These are phyloP conservation scores for Phytophthora uliginosa DNA, from an alignment of 352 stramenopile genomes.

Conservation along the genomic window DNA sequence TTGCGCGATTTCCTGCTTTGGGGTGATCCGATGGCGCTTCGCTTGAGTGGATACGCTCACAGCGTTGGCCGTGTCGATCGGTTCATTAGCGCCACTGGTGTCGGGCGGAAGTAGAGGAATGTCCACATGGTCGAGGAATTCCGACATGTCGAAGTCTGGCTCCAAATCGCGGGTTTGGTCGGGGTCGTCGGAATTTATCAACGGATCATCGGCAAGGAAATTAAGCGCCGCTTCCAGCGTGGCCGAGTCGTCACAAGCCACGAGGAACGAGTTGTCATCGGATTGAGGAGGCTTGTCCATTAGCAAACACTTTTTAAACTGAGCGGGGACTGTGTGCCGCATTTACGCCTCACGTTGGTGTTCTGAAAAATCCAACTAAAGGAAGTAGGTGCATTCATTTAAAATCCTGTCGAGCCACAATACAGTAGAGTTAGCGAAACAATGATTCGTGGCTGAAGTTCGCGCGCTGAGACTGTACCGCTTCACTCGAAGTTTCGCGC, in stretches of 20 bases:
- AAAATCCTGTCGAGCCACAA: too few relatives aligned
- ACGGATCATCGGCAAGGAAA: conserved; percentile 13
- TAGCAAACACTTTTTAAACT: background rate
- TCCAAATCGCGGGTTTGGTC: conserved; percentile 16
- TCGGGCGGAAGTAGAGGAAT: background rate
- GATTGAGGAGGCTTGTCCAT: conserved; percentile 7
- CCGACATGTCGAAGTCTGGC: conserved; percentile 6
- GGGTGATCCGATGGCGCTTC: conserved; percentile 18
- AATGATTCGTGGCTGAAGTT: background rate
- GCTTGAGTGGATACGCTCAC: background rate
- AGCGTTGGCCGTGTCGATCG: background rate
- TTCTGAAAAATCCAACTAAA: background rate
- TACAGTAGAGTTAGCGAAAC: too few relatives aligned
- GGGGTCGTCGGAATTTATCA: background rate
- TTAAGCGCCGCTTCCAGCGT: conserved; percentile 25
- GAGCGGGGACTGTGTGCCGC: background rate
- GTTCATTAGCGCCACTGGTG: background rate
- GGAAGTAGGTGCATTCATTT: too few relatives aligned
- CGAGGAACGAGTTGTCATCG: conserved; percentile 11
- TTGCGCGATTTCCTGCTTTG: conserved; percentile 33
- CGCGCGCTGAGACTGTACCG: too few relatives aligned
- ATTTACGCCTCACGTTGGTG: background rate
- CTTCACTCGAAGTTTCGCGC: too few relatives aligned
- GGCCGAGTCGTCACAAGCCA: conserved; percentile 24
- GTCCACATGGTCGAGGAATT: conserved; percentile 14